phyloP scores from a whole-genome alignment of 2,329 filamentous ascomycete species.

The Zopfia rhizophila region DNA sequence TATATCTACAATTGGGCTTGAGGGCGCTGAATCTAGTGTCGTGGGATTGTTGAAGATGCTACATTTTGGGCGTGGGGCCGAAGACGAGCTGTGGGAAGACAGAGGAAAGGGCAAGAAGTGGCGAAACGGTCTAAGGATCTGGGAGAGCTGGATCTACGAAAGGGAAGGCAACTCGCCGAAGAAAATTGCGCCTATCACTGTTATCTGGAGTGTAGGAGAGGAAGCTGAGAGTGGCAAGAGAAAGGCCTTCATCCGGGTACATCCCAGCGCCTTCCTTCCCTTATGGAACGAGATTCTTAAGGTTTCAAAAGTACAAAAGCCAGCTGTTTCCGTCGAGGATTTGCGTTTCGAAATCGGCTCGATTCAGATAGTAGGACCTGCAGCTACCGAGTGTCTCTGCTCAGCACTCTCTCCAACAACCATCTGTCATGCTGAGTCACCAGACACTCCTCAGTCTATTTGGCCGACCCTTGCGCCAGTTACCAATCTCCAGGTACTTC shows the following conservation, averaged over 20 bases:
- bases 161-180: conserved; percentile 61
- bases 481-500: conserved; percentile 69
- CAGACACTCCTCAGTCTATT: conserved; percentile 47
- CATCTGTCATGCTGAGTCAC: conserved; percentile 14
- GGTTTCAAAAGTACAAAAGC: conserved; percentile 69
- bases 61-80: conserved; percentile 62
- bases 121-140: conserved; percentile 69
- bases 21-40: conserved; percentile 73
- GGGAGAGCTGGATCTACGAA: conserved; percentile 69
- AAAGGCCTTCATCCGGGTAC: conserved; percentile 76
- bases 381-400: conserved; percentile 80
- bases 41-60: conserved; percentile 73
- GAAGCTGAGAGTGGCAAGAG: conserved; percentile 50
- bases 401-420: conserved; percentile 68
- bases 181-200: conserved; percentile 75
- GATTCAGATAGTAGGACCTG: conserved; percentile 76
- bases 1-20: conserved; percentile 83
- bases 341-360: conserved; percentile 78
- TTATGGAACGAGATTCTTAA: conserved; percentile 72
- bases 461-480: conserved; percentile 43
- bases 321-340: conserved; percentile 72
- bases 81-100: conserved; percentile 65
- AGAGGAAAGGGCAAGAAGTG: conserved; percentile 72
- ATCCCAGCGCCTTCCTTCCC: conserved; percentile 82
- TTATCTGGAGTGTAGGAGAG: conserved; percentile 73